Evolutionary conservation across 345 rosid species (phyloP).

Genomic region (Lepidium sativum): DNA sequence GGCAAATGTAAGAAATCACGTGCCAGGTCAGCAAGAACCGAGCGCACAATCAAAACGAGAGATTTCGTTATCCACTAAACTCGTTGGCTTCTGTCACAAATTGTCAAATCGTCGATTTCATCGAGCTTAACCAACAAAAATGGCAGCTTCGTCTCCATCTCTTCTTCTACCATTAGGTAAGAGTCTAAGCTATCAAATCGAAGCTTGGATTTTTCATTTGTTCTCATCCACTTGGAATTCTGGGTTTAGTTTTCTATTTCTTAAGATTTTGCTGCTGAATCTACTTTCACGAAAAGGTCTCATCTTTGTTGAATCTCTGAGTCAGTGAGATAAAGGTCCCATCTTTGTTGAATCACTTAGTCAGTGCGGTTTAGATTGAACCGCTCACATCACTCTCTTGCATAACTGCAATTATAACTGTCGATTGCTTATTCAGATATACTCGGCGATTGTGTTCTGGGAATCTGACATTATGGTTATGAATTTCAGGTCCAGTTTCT

Average conservation of each 20-base stretch:
- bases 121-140: neutral
- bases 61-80: slow-evolving; percentile 55
- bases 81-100: neutral
- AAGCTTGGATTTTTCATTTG: neutral
- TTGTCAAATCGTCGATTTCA: slow-evolving; percentile 5
- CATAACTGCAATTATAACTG: neutral
- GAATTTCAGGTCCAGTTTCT: slow-evolving; percentile 32
- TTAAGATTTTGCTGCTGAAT: neutral
- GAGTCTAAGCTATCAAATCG: neutral
- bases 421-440: neutral
- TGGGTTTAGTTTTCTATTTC: neutral
- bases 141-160: slow-evolving; percentile 52
- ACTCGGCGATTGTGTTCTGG: neutral
- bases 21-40: slow-evolving; percentile 26
- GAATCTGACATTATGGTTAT: neutral
- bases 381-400: neutral
- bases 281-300: neutral
- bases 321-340: neutral
- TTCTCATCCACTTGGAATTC: neutral
- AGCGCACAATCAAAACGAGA: slow-evolving; percentile 7
- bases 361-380: neutral
- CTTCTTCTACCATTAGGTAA: slow-evolving; percentile 53
- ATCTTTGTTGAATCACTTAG: neutral
- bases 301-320: neutral
- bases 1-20: neutral